phyloP scores from a whole-genome alignment of 441 rosid genomes.

The Jatropha podagrica region DNA sequence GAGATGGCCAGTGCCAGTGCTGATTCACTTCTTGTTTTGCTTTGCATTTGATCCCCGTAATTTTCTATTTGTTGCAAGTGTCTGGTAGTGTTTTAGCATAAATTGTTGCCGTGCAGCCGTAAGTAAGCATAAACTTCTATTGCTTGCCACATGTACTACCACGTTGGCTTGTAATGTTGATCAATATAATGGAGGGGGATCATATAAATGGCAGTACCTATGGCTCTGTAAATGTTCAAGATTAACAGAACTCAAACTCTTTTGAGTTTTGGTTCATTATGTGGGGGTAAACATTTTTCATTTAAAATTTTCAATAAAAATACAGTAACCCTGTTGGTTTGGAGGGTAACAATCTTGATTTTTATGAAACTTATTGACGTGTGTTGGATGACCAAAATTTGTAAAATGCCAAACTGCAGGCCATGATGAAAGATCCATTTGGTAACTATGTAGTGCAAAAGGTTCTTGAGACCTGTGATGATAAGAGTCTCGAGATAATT shows the following conservation, averaged over 20 bases:
- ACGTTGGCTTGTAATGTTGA: not conserved
- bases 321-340: not conserved
- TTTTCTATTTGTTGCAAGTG: not conserved
- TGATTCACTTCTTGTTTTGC: not conserved
- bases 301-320: not conserved
- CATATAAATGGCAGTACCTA: no score
- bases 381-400: constrained; percentile 5
- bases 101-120: not conserved
- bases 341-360: not conserved
- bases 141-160: not conserved
- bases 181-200: not conserved
- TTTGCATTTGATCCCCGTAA: not conserved
- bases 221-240: not conserved
- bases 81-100: not conserved
- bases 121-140: not conserved
- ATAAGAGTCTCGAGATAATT: constrained; percentile 68
- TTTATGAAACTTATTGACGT: not conserved
- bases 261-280: not conserved
- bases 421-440: constrained; percentile 96
- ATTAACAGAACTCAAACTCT: not conserved
- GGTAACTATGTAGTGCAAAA: constrained; percentile 97
- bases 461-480: constrained; percentile 91
- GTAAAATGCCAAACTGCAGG: constrained; percentile 48
- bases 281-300: not conserved
- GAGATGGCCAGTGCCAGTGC: no score